Evolutionary conservation across 1,139 yeast genomes (phyloP), one percentile per base, ranked within the genome.

Genomic region (Geotrichum fermentans): DNA sequence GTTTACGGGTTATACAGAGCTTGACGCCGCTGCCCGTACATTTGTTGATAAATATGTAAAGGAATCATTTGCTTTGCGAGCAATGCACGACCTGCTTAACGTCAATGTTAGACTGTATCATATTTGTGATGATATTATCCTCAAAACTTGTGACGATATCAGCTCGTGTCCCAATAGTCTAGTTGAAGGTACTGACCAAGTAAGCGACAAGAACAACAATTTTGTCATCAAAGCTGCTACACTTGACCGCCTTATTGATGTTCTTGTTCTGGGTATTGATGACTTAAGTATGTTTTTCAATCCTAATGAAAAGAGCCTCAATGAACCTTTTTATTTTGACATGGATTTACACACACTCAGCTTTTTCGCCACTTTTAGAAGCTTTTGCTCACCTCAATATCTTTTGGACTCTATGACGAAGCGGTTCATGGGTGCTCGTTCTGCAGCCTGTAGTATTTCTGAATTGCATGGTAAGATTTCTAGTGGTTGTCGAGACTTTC

Each of bases 361-460:
- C 0, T 81, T 82, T 58, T 80, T 82, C 56, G 80, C 83, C 18
- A 78, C 84, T 0, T 82, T 78, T 61, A 71, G 82, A 52, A 77
- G 82, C 55, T 82, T 82, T 57, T 76, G 82, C 46, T 71, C 83
- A 0, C 80, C 86, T 0, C 54, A 68, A 0, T 63, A 68, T 24
- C 64, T 82, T 22, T 62, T 82, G 47, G 76, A 73, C 34, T 75
- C 75, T 41, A 64, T 82, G 35, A 71, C 73, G 1, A 69, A 66
- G 47, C 69, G 88, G 51, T 82, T 79, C 58, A 58, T 71, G 10
- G 83, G 86, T 21, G 80, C 88, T 1, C 71, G 71, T 43, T 71
- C 80, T 24, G 84, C 83, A 32, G 79, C 86, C 0, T 50, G 70
- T 4, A 75, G 80, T 0, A 75, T 80, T 40, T 16, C 40, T 14